A percentile compares a stretch with the other conserved stretches of the same genome.
phyloP scores from a whole-genome alignment of 192 early-diverging fungal species.

The Linnemannia schmuckeri region DNA sequence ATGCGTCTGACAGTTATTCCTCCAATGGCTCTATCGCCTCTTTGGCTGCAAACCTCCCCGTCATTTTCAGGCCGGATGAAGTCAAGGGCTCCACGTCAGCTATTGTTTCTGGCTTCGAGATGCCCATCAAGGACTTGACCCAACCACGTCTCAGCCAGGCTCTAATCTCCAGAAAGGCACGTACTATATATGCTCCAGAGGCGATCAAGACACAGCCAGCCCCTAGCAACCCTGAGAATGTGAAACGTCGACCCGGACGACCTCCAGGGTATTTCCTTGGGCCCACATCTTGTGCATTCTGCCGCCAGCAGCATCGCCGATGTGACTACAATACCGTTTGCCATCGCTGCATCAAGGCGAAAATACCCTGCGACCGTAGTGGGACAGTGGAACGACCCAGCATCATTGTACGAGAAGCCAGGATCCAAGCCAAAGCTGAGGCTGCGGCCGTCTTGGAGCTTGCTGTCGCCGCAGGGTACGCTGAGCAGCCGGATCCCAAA shows the following conservation, averaged over 20 bases:
- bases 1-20: background rate
- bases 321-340: slow-evolving; percentile 52
- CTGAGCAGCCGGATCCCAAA: background rate
- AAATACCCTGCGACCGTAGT: slow-evolving; percentile 49
- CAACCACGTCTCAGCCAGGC: slow-evolving; percentile 26
- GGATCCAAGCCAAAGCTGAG: slow-evolving; percentile 33
- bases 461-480: slow-evolving; percentile 32
- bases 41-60: background rate
- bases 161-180: slow-evolving; percentile 34
- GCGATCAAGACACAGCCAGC: background rate
- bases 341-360: slow-evolving; percentile 45
- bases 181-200: slow-evolving; percentile 33
- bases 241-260: slow-evolving; percentile 37
- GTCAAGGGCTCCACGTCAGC: background rate
- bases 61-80: slow-evolving; percentile 8
- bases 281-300: slow-evolving; percentile 47
- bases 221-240: background rate
- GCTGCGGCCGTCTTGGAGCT: slow-evolving; percentile 29
- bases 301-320: slow-evolving; percentile 44
- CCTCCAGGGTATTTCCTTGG: slow-evolving; percentile 52
- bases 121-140: slow-evolving; percentile 17
- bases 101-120: slow-evolving; percentile 4
- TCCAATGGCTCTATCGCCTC: background rate
- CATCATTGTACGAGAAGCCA: slow-evolving; percentile 48
- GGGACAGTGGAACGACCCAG: slow-evolving; percentile 52